Conservation (phyloP, 2,329 filamentous ascomycete genomes). For the Penicillium carneum region DNA sequence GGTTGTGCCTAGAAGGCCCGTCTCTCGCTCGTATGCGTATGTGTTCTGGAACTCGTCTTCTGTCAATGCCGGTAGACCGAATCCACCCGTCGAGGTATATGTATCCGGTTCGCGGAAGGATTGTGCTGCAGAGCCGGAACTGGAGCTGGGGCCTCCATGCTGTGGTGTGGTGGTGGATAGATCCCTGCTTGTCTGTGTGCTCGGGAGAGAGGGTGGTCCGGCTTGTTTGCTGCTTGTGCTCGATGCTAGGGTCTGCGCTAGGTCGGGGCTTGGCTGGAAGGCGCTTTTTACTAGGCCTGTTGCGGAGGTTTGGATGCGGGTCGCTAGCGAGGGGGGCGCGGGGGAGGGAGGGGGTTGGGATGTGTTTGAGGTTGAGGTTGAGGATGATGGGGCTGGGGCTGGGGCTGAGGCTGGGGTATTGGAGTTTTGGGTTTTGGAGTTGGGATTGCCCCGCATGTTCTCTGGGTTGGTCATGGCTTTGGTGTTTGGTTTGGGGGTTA, state of each 20-base stretch:
- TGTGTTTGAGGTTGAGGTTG: not conserved
- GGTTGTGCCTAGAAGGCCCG: not conserved
- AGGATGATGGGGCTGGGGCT: not conserved
- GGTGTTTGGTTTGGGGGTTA: not conserved
- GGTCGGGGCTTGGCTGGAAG: constrained; percentile 33
- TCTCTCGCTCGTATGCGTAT: not conserved
- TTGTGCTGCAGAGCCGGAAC: not conserved
- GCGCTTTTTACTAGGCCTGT: constrained; percentile 42
- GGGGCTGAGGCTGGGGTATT: not conserved
- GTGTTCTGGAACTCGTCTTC: constrained; percentile 34
- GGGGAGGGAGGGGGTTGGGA: not conserved
- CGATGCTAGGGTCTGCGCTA: constrained; percentile 30
- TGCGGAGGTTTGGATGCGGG: constrained; percentile 46
- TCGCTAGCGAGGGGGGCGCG: constrained; percentile 33
- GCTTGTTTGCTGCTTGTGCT: constrained; percentile 30
- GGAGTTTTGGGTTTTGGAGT: not conserved
- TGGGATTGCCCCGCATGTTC: constrained; percentile 19
- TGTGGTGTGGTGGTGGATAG: not conserved
- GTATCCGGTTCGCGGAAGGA: constrained; percentile 16
- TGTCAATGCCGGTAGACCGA: constrained; percentile 24
- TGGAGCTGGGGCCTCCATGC: not conserved
- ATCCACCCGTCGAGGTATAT: constrained; percentile 4
- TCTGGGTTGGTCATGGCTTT: constrained; percentile 9
- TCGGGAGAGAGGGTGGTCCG: not conserved
- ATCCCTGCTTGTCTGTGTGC: constrained; percentile 5